These are phyloP conservation scores for Diospyros kaki DNA, from an alignment of 148 eudicot species.

Conservation along the genomic window DNA sequence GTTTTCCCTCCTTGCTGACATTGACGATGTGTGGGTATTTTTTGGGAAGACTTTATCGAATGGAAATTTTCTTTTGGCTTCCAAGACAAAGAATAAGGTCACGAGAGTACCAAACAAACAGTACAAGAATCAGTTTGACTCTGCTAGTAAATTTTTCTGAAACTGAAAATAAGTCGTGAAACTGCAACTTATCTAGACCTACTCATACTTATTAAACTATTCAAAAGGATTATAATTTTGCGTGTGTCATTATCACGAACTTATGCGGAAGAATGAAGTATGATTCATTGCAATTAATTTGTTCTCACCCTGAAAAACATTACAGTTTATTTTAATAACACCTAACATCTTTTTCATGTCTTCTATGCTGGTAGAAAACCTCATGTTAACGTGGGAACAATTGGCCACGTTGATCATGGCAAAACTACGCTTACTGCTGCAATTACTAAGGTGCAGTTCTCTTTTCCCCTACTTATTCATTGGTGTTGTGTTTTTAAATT, in stretches of 20 bases:
- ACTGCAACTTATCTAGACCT: neutral
- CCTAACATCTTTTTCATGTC: conserved; percentile 1
- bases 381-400: conserved; percentile 93
- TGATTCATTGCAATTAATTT: neutral
- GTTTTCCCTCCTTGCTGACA: neutral
- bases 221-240: neutral
- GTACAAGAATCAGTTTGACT: neutral
- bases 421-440: conserved; percentile 98
- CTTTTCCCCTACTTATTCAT: no score
- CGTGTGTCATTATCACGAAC: neutral
- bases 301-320: neutral
- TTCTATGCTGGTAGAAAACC: conserved; percentile 62
- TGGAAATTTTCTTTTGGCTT: neutral
- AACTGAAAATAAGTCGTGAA: neutral
- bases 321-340: neutral
- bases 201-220: neutral
- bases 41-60: neutral
- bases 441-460: conserved; percentile 62
- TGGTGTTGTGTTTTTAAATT: neutral
- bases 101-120: neutral
- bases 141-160: neutral
- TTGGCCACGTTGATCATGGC: conserved; percentile 97
- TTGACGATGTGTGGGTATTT: neutral
- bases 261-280: neutral
- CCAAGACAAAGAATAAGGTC: neutral